These are phyloP conservation scores for Drosera capensis DNA, from an alignment of 148 eudicot genomes.

Conservation along the genomic window DNA sequence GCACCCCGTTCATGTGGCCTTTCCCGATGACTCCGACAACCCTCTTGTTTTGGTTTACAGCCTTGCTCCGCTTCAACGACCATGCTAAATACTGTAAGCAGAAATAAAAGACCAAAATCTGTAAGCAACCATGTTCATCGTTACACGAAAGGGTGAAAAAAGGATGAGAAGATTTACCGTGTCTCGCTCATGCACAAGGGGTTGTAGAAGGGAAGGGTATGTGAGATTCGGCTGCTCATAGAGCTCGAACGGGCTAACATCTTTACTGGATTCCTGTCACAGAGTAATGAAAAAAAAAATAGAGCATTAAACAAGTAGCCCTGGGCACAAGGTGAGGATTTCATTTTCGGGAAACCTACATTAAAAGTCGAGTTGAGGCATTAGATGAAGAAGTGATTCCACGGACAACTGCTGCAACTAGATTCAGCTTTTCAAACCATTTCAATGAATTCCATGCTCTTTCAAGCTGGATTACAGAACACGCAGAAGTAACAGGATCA, in stretches of 20 bases:
- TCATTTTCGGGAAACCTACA: too few species aligned
- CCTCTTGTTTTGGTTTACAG: conserved; percentile 60
- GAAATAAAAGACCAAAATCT: background rate
- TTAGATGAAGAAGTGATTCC: conserved; percentile 59
- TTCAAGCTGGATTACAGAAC: conserved; percentile 53
- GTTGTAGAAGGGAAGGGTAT: conserved; percentile 67
- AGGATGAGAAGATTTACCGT: conserved; percentile 28
- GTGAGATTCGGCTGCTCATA: conserved; percentile 60
- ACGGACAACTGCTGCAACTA: conserved; percentile 38
- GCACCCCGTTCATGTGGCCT: conserved; percentile 88
- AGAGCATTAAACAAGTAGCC: too few species aligned
- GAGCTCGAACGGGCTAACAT: conserved; percentile 41
- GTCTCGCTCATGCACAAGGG: conserved; percentile 84
- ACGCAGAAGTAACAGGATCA: background rate
- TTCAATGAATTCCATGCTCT: conserved; percentile 85
- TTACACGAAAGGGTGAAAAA: background rate
- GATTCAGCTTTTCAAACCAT: conserved; percentile 57
- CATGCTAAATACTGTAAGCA: conserved; percentile 69
- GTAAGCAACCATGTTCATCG: background rate
- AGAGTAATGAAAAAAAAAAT: background rate
- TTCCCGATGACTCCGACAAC: conserved; percentile 95
- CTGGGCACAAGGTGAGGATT: too few species aligned
- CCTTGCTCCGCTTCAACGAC: conserved; percentile 96
- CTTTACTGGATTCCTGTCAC: conserved; percentile 39
- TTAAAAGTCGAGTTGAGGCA: conserved; percentile 12